These are phyloP conservation scores for Aspergillus calidoustus DNA, from an alignment of 2,329 filamentous ascomycete genomes.

Conservation along the genomic window DNA sequence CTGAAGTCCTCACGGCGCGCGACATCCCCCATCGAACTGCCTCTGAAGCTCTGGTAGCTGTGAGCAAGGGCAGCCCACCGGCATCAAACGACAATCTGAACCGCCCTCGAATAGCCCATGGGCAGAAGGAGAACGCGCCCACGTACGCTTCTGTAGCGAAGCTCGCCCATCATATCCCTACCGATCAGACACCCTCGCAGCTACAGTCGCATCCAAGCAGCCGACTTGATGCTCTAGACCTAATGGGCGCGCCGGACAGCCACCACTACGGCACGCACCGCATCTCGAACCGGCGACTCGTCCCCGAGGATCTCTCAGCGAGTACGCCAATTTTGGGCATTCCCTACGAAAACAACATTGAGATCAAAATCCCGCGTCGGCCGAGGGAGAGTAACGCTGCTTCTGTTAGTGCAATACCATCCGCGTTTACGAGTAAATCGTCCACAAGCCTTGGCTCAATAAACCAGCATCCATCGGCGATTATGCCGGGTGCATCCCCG, in stretches of 20 bases:
- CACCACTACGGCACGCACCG: conserved; percentile 30
- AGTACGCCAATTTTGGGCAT: conserved; percentile 34
- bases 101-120: neutral
- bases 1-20: conserved; percentile 23
- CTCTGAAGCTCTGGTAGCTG: conserved; percentile 42
- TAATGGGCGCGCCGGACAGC: conserved; percentile 31
- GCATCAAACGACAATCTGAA: conserved; percentile 17
- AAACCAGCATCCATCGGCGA: conserved; percentile 36
- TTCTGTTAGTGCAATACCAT: conserved; percentile 16
- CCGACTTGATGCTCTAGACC: conserved; percentile 25
- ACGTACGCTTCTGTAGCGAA: conserved; percentile 42
- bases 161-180: conserved; percentile 22
- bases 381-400: neutral
- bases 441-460: conserved; percentile 19
- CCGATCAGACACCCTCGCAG: conserved; percentile 12
- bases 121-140: conserved; percentile 33
- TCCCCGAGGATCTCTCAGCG: conserved; percentile 30
- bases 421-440: conserved; percentile 19
- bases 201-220: conserved; percentile 18
- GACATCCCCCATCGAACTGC: conserved; percentile 39
- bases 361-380: conserved; percentile 34
- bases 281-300: conserved; percentile 17
- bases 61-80: conserved; percentile 44
- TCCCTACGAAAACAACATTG: conserved; percentile 41
- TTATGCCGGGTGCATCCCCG: conserved; percentile 40